These are phyloP conservation scores for Volvox carteri DNA, from an alignment of 163 green algal species.

Conservation along the genomic window DNA sequence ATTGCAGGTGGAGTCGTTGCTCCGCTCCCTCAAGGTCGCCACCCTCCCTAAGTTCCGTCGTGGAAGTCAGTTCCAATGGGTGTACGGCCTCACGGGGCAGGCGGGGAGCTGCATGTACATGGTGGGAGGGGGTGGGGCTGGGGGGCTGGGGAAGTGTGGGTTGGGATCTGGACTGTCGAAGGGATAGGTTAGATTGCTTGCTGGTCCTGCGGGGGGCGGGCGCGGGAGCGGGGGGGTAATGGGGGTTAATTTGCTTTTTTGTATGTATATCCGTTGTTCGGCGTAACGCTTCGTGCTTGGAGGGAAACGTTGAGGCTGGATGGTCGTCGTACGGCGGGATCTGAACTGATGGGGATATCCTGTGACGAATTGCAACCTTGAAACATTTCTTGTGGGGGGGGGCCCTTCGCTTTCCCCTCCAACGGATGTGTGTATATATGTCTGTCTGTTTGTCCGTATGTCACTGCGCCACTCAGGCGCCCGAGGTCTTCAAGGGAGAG, in stretches of 20 bases:
- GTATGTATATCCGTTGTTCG: too few relatives aligned
- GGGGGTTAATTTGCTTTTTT: too few relatives aligned
- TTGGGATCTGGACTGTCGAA: not conserved
- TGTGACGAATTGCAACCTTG: too few relatives aligned
- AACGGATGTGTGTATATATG: not conserved
- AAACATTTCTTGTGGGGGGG: too few relatives aligned
- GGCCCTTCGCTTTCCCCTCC: too few relatives aligned
- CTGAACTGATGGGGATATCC: too few relatives aligned
- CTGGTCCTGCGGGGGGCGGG: too few relatives aligned
- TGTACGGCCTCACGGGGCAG: slow-evolving; percentile 45
- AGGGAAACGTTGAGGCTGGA: too few relatives aligned
- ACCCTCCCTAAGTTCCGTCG: slow-evolving; percentile 22
- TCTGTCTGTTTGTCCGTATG: not conserved
- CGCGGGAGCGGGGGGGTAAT: too few relatives aligned
- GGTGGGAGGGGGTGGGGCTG: not conserved
- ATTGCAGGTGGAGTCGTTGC: slow-evolving; percentile 38
- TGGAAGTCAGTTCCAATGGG: slow-evolving; percentile 21
- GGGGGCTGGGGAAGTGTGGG: not conserved
- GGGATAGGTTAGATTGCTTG: not conserved
- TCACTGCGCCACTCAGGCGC: too few relatives aligned
- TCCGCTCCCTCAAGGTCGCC: slow-evolving; percentile 12
- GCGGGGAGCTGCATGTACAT: slow-evolving; percentile 57
- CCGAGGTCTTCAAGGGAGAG: slow-evolving; percentile 49
- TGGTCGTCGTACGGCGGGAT: too few relatives aligned
- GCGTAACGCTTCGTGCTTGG: too few relatives aligned